These are phyloP conservation scores for Actinomortierella ambigua DNA, from an alignment of 371 early-diverging fungal genomes.

Conservation along the genomic window DNA sequence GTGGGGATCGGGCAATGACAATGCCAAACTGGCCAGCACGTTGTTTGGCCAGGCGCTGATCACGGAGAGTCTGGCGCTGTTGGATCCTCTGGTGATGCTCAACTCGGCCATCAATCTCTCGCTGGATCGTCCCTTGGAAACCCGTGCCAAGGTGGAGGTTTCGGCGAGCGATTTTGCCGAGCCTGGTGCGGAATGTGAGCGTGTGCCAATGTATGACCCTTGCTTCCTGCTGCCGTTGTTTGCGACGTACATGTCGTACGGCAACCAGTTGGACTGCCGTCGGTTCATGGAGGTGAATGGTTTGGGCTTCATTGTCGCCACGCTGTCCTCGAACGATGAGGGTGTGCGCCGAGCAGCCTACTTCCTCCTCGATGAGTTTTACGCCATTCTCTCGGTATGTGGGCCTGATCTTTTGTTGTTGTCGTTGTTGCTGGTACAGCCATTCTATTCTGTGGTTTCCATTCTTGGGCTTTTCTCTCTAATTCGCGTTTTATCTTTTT, in stretches of 20 bases:
- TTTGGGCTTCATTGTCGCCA: conserved; percentile 68
- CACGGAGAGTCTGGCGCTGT: conserved; percentile 64
- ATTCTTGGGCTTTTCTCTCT: background rate
- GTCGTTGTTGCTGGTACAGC: no score
- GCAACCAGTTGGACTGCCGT: conserved; percentile 60
- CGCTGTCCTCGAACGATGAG: conserved; percentile 60
- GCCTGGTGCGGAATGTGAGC: conserved; percentile 8
- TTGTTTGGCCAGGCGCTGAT: conserved; percentile 49
- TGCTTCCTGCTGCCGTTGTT: conserved; percentile 76
- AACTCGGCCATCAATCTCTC: conserved; percentile 66
- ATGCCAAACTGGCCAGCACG: conserved; percentile 21
- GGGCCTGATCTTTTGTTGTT: background rate
- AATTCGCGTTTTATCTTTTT: background rate
- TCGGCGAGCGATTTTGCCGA: conserved; percentile 16
- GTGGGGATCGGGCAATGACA: conserved; percentile 64
- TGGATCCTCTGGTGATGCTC: conserved; percentile 72
- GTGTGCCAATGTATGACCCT: conserved; percentile 60
- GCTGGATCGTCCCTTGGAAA: conserved; percentile 41
- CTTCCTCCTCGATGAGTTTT: conserved; percentile 71
- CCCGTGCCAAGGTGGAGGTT: conserved; percentile 1
- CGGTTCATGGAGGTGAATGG: conserved; percentile 73
- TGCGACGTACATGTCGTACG: conserved; percentile 60
- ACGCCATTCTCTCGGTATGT: conserved; percentile 57
- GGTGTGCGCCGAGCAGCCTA: conserved; percentile 65
- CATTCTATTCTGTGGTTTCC: background rate